Conservation (phyloP, 805 yeast species). For the Wickerhamiella azymoides region DNA sequence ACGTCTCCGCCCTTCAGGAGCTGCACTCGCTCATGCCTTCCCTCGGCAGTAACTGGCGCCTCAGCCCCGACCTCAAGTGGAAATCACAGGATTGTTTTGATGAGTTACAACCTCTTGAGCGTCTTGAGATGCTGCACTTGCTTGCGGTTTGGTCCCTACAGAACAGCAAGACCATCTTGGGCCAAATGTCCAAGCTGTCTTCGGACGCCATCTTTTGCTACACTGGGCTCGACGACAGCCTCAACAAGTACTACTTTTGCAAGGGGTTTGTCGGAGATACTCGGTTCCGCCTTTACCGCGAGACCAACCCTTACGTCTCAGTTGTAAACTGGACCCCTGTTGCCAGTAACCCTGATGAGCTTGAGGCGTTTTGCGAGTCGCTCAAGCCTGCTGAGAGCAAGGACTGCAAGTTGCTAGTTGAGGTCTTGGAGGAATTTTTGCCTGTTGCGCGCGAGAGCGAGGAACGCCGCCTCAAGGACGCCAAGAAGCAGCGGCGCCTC, state of each 20-base stretch:
- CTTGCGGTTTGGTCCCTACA: conserved; percentile 25
- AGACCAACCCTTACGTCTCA: conserved; percentile 22
- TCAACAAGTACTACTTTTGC: conserved; percentile 17
- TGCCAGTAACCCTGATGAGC: conserved; percentile 21
- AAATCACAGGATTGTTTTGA: conserved; percentile 20
- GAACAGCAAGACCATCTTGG: conserved; percentile 21
- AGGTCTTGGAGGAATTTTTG: conserved; percentile 15
- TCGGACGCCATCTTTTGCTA: conserved; percentile 16
- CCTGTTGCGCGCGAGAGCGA: conserved; percentile 14
- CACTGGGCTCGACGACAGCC: conserved; percentile 17
- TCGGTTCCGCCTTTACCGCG: conserved; percentile 24
- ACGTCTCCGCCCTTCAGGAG: conserved; percentile 28
- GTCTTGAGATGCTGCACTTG: conserved; percentile 24
- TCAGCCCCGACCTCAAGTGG: conserved; percentile 13
- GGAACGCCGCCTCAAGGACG: conserved; percentile 13
- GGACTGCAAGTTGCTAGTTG: conserved; percentile 11
- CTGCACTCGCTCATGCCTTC: conserved; percentile 20
- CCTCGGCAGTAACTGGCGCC: conserved; percentile 21
- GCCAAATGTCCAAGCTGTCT: conserved; percentile 13
- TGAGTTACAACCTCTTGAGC: conserved; percentile 23
- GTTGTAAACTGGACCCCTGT: conserved; percentile 26
- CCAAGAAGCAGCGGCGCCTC: conserved; percentile 14
- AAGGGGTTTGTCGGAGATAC: conserved; percentile 20
- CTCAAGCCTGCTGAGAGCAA: conserved; percentile 8
- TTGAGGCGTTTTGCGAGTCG: conserved; percentile 13